phyloP scores from a whole-genome alignment of 129 eudicot species.

The sunflower (Helianthus annuus) region HanXRQr2.0-SUNRISE NC_035448.2:4984117-4984616 shows the following conservation, averaged over 20 bases:
- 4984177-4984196: slow-evolving; percentile 68
- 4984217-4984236: slow-evolving; percentile 43
- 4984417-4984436: too few species aligned
- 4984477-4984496: too few species aligned
- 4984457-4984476: too few species aligned
- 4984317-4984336: too few species aligned
- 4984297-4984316: not conserved
- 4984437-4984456: too few species aligned
- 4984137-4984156: slow-evolving; percentile 56
- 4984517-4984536: too few species aligned
- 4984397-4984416: too few species aligned
- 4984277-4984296: slow-evolving; percentile 38
- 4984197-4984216: slow-evolving; percentile 69
- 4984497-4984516: too few species aligned
- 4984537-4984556: not conserved
- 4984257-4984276: slow-evolving; percentile 60
- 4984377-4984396: too few species aligned
- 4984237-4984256: slow-evolving; percentile 67
- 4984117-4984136: slow-evolving; percentile 67
- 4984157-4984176: slow-evolving; percentile 75
- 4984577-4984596: slow-evolving; percentile 51
- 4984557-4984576: too few species aligned
- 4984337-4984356: too few species aligned
- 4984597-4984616: slow-evolving; percentile 32
- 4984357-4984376: too few species aligned